A percentile compares a stretch with the other conserved stretches of the same genome.
Conservation (phyloP, 2,329 filamentous ascomycete species). For the Fusarium pseudograminearum region DNA sequence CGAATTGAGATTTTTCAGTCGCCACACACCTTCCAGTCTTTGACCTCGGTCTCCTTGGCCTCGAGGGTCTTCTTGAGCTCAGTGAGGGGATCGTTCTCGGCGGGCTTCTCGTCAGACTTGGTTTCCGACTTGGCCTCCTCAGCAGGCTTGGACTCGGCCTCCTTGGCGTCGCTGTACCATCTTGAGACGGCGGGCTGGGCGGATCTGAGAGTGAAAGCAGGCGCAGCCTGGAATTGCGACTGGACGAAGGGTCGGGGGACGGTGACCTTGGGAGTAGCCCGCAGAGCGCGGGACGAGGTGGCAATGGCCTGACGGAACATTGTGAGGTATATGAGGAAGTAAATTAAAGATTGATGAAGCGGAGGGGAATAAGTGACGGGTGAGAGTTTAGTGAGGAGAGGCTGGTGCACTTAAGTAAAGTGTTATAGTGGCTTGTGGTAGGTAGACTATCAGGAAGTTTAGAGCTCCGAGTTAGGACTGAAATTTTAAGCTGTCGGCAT, state of each 20-base stretch:
- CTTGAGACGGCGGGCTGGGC: conserved; percentile 53
- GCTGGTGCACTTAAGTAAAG: conserved; percentile 35
- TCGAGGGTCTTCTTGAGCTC: conserved; percentile 65
- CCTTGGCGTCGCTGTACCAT: conserved; percentile 64
- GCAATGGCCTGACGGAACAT: conserved; percentile 63
- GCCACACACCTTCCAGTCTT: conserved; percentile 84
- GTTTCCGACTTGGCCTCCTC: conserved; percentile 48
- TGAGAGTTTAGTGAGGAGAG: conserved; percentile 17
- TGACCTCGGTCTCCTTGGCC: conserved; percentile 63
- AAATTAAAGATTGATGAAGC: conserved; percentile 8
- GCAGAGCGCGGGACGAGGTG: conserved; percentile 59
- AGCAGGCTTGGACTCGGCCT: conserved; percentile 48
- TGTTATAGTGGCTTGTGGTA: conserved; percentile 37
- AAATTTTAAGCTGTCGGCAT: conserved; percentile 51
- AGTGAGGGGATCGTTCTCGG: conserved; percentile 53
- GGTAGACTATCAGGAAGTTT: conserved; percentile 46
- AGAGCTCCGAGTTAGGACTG: conserved; percentile 40
- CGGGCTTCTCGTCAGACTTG: conserved; percentile 49
- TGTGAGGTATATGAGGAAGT: conserved; percentile 33
- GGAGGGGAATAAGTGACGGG: conserved; percentile 10
- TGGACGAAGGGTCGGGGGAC: conserved; percentile 53
- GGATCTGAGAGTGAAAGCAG: conserved; percentile 54
- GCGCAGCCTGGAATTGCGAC: conserved; percentile 54
- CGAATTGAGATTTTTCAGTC: neutral
- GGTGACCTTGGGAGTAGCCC: conserved; percentile 55